These are phyloP conservation scores for cucumber (Cucumis sativus) DNA, from an alignment of 306 rosid species.

Conservation along the genomic window Cucumber_9930_V3 NC_026655.2:5817001-5817500, in stretches of 20 bases:
- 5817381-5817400: conserved; percentile 10
- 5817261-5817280: neutral
- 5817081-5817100: too few species aligned
- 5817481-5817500: neutral
- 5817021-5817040: too few species aligned
- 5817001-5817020: too few species aligned
- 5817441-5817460: conserved; percentile 29
- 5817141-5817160: neutral
- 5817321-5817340: neutral
- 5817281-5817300: neutral
- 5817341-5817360: conserved; percentile 14
- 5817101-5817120: too few species aligned
- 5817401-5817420: neutral
- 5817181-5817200: too few species aligned
- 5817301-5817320: neutral
- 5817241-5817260: neutral
- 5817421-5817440: conserved; percentile 4
- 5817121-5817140: too few species aligned
- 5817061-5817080: too few species aligned
- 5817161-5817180: too few species aligned
- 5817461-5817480: conserved; percentile 25
- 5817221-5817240: neutral
- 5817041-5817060: too few species aligned
- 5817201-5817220: too few species aligned
- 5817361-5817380: conserved; percentile 3